Base-by-base conservation (phyloP, 148 eudicot genomes). In the Rhododendron henanense region DNA sequence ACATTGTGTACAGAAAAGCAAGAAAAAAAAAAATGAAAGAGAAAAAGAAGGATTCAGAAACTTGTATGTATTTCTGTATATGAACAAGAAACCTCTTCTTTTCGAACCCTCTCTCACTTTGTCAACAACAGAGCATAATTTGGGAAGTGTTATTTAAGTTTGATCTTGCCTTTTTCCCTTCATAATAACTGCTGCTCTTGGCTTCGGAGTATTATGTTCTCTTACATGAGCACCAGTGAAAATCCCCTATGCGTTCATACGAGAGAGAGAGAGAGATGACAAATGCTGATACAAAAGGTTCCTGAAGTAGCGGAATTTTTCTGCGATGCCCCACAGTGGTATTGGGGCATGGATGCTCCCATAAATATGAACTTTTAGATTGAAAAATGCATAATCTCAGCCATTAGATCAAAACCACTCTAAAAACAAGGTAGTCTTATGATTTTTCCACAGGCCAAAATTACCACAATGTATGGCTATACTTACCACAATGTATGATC, bases 81-180 rank as follows among this genome's bases (percentile, higher is more conserved):
- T 50, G 61, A 63, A 79, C 77, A 85, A 44, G 83, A 85, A 59
- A n/a, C 37, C 23, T 78, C 81, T 79, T 45, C 16, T 11, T 78
- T 78, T 47, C 51, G 19, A 45, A 78, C 48, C 35, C 13, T 23
- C n/a, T 76, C 3, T 45, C 31, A 41, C 33, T n/a, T 45, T 4
- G 25, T 41, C 53, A 41, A 19, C 18, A 28, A 28, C 10, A 50
- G 37, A 50, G 59, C 23, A 31, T 16, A 50, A 28, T 28, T 37
- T 31, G 15, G 33, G 3, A 79, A 14, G 18, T 78, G 13, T 13
- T 57, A 11, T 78, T 48, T 4, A 31, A 81, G 39, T 53, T 18
- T 81, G 44, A 57, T 31, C 16, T 59, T 37, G 10, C 10, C 8
- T 11, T 81, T 19, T 57, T 21, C 50, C 50, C 18, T 37, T 31